These are phyloP conservation scores for Phyllostachys edulis DNA, from an alignment of 176 grass and related monocot species.

Conservation along the genomic window DNA sequence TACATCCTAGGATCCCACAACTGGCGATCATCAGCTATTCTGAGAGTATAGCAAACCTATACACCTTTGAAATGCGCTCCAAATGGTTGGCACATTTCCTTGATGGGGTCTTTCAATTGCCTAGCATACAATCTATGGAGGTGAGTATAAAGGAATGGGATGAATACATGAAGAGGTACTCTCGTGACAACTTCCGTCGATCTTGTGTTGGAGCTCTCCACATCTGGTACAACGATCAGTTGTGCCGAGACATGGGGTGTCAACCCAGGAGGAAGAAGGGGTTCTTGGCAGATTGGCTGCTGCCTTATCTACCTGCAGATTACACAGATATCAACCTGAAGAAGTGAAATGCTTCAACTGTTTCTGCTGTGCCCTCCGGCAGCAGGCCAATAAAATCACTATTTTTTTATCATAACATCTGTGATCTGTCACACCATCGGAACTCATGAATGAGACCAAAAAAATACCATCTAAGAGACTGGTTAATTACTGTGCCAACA, in stretches of 20 bases:
- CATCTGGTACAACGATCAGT: slow-evolving; percentile 23
- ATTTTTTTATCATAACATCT: background rate
- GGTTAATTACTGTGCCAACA: background rate
- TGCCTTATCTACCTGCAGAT: slow-evolving; percentile 21
- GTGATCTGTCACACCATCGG: background rate
- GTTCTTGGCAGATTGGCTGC: slow-evolving; percentile 22
- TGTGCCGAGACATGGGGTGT: slow-evolving; percentile 38
- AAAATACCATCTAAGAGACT: background rate
- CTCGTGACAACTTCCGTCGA: background rate
- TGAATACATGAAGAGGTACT: slow-evolving; percentile 4
- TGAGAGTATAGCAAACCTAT: slow-evolving; percentile 10
- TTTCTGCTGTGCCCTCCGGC: background rate
- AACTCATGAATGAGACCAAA: background rate
- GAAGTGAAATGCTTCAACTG: background rate
- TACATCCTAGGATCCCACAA: slow-evolving; percentile 37
- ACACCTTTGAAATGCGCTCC: slow-evolving; percentile 12
- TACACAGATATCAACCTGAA: slow-evolving; percentile 10
- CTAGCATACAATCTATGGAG: slow-evolving; percentile 35
- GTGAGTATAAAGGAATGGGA: background rate
- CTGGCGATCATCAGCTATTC: slow-evolving; percentile 26
- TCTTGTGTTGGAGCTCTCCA: background rate
- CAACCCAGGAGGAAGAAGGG: slow-evolving; percentile 35
- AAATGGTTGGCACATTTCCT: slow-evolving; percentile 43
- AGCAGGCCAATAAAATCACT: background rate
- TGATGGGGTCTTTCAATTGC: slow-evolving; percentile 15